A percentile compares a stretch with the other conserved stretches of the same genome.
Conservation (phyloP, 2,329 filamentous ascomycete species). For the Capronia americana region DNA sequence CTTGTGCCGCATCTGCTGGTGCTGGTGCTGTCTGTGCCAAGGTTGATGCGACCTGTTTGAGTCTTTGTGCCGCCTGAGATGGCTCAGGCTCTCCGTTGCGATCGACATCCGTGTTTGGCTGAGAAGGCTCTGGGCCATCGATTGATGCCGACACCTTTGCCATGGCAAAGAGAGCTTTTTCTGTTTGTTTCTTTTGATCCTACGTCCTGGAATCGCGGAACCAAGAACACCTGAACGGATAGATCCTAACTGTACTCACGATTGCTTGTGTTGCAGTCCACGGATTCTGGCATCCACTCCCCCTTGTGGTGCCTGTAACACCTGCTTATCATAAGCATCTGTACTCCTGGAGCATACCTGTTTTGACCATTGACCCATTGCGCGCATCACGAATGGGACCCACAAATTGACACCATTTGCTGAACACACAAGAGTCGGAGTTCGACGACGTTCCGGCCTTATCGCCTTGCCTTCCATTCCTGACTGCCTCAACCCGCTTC, state of each 20-base stretch:
- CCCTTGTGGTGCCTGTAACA: neutral
- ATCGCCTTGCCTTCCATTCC: neutral
- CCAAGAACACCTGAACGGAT: neutral
- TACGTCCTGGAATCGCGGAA: neutral
- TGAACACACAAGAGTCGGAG: slow-evolving; percentile 5
- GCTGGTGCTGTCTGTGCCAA: neutral
- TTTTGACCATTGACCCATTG: neutral
- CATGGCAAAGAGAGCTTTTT: slow-evolving; percentile 3
- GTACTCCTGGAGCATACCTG: neutral
- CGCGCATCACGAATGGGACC: slow-evolving; percentile 18
- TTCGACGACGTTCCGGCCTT: slow-evolving; percentile 10
- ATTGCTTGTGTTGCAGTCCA: neutral
- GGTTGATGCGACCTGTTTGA: neutral
- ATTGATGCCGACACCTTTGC: neutral
- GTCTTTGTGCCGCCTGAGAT: neutral
- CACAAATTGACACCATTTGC: slow-evolving; percentile 27
- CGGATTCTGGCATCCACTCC: neutral
- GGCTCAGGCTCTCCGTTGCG: neutral
- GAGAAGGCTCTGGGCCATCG: slow-evolving; percentile 9
- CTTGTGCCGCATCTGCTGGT: neutral
- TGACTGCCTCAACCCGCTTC: too few species aligned
- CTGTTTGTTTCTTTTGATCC: neutral
- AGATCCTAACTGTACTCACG: neutral
- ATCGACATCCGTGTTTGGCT: neutral
- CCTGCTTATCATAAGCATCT: neutral